phyloP scores from a whole-genome alignment of 306 rosid genomes.

The Medicago truncatula region DNA sequence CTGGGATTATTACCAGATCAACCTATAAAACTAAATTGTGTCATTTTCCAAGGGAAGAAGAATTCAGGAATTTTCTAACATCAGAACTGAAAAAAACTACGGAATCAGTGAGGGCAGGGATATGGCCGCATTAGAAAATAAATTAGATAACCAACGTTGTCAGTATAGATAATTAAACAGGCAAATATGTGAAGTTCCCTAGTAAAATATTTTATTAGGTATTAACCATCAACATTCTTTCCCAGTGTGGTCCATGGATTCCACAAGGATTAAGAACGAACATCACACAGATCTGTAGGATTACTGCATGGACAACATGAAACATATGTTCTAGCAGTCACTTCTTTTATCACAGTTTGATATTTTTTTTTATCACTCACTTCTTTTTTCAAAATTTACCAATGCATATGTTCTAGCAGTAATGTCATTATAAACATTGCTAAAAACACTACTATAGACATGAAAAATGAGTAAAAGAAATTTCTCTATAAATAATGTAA shows the following conservation, averaged over 20 bases:
- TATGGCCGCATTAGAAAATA: constrained; percentile 23
- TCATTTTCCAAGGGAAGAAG: constrained; percentile 9
- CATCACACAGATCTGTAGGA: too few species aligned
- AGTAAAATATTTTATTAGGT: neutral
- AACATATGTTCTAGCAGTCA: too few species aligned
- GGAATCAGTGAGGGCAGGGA: neutral
- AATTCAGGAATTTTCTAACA: constrained; percentile 18
- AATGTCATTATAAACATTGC: too few species aligned
- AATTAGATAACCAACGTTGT: neutral
- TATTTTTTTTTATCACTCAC: too few species aligned
- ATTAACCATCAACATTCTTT: constrained; percentile 1
- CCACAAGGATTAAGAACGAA: too few species aligned
- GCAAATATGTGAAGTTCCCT: neutral
- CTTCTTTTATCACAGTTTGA: too few species aligned
- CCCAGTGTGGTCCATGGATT: neutral
- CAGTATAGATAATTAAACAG: constrained; percentile 1
- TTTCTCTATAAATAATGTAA: too few species aligned
- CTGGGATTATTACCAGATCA: constrained; percentile 95
- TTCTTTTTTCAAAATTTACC: too few species aligned
- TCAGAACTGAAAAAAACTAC: neutral
- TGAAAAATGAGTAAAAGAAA: too few species aligned
- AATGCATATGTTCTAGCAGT: too few species aligned
- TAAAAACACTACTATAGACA: too few species aligned
- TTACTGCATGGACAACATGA: too few species aligned
- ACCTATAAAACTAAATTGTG: constrained; percentile 60